phyloP scores from a whole-genome alignment of 1,284 basidiomycete species.

The Marasmius oreades region DNA sequence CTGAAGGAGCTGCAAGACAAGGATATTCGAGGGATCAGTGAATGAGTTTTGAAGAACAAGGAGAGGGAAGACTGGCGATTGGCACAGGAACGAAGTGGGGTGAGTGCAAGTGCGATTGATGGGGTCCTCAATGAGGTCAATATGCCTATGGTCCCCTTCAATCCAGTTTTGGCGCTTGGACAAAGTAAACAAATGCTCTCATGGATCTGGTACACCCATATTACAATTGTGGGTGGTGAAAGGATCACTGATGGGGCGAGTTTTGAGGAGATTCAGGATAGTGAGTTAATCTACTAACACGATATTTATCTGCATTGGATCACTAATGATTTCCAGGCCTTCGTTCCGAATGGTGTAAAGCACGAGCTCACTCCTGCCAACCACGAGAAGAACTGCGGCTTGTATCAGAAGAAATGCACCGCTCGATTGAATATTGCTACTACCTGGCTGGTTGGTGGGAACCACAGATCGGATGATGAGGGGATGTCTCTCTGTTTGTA shows the following conservation, averaged over 20 bases:
- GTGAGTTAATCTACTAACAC: not conserved
- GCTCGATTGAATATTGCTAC: not conserved
- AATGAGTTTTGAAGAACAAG: not conserved
- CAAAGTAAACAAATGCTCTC: not conserved
- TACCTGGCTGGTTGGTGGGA: slow-evolving; percentile 2
- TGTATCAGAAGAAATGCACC: slow-evolving; percentile 5
- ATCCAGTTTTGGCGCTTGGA: not conserved
- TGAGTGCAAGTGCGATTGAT: not conserved
- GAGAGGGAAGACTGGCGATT: not conserved
- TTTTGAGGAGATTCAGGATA: not conserved
- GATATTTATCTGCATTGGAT: not conserved
- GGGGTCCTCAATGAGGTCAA: not conserved
- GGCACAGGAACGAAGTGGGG: not conserved
- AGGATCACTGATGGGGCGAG: not conserved
- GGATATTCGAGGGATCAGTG: not conserved
- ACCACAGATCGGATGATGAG: not conserved
- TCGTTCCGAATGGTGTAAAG: slow-evolving; percentile 7
- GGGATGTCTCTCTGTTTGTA: not conserved
- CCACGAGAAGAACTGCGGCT: slow-evolving; percentile 1
- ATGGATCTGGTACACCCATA: not conserved
- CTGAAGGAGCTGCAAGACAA: not conserved
- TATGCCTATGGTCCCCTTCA: not conserved
- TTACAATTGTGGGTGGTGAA: not conserved
- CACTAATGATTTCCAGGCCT: not conserved
- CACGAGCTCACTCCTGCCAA: not conserved